These are phyloP conservation scores for Boeremia exigua DNA, from an alignment of 2,329 filamentous ascomycete species.

Conservation along the genomic window DNA sequence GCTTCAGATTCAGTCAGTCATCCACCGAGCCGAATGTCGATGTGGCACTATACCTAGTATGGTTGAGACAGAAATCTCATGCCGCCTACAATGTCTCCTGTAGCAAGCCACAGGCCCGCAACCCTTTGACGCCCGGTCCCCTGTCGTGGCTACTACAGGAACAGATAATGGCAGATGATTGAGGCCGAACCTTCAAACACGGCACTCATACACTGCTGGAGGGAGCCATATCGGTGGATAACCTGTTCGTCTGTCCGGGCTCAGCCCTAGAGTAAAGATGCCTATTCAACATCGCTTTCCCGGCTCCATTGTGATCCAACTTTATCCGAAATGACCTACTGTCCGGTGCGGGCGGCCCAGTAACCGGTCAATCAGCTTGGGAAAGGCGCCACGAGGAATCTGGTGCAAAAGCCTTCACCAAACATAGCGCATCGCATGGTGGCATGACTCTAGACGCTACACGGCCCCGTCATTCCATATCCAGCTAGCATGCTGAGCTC, in stretches of 20 bases:
- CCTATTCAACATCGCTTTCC: background rate
- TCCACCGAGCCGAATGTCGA: constrained; percentile 8
- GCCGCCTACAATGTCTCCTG: constrained; percentile 6
- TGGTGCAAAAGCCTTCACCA: constrained; percentile 24
- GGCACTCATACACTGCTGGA: background rate
- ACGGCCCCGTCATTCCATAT: constrained; percentile 21
- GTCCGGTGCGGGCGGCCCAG: constrained; percentile 16
- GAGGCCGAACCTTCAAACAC: background rate
- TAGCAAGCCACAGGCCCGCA: constrained; percentile 14
- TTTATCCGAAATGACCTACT: constrained; percentile 35
- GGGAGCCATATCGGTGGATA: constrained; percentile 16
- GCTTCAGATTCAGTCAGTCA: constrained; percentile 10
- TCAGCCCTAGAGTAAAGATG: constrained; percentile 11
- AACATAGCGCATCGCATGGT: constrained; percentile 26
- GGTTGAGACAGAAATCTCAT: constrained; percentile 7
- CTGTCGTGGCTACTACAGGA: background rate
- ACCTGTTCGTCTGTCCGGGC: constrained; percentile 24
- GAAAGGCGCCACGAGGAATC: constrained; percentile 22
- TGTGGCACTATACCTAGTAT: constrained; percentile 6
- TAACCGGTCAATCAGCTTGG: constrained; percentile 31
- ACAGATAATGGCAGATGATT: background rate
- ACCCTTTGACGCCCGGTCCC: background rate
- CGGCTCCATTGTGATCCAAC: background rate
- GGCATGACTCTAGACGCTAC: constrained; percentile 24
- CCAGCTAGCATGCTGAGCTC: constrained; percentile 18